phyloP scores from a whole-genome alignment of 1,284 basidiomycete genomes.

The Xanthoconium separans region DNA sequence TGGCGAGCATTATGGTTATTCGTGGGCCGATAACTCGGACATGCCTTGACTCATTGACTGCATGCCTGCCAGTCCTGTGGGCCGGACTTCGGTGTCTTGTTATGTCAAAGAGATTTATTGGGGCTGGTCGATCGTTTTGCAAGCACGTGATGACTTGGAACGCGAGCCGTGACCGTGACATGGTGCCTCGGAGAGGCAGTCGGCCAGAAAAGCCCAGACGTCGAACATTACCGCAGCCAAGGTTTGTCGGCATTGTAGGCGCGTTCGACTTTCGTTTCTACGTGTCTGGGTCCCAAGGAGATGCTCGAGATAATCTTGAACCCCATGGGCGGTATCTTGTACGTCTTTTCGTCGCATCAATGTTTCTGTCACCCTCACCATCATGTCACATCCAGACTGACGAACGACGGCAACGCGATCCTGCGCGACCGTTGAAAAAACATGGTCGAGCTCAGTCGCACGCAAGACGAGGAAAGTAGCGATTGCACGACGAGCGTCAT shows the following conservation, averaged over 20 bases:
- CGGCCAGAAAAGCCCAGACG: slow-evolving; percentile 94
- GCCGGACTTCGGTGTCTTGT: too few species aligned
- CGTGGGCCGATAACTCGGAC: too few species aligned
- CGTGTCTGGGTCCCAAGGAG: slow-evolving; percentile 93
- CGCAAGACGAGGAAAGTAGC: slow-evolving; percentile 98
- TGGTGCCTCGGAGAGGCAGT: too few species aligned
- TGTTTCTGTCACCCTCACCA: background rate
- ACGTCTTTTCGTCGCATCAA: slow-evolving; percentile 34
- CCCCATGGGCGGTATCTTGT: slow-evolving; percentile 97
- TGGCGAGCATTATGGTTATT: too few species aligned
- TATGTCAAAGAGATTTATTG: too few species aligned
- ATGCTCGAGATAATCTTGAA: slow-evolving; percentile 99
- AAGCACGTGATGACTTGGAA: too few species aligned
- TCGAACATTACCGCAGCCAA: slow-evolving; percentile 98
- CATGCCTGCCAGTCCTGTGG: too few species aligned
- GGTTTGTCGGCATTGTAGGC: too few species aligned
- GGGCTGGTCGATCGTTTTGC: too few species aligned
- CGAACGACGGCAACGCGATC: slow-evolving; percentile 98
- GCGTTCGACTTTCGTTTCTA: slow-evolving; percentile 37
- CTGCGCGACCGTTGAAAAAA: slow-evolving; percentile 97
- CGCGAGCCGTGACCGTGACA: too few species aligned
- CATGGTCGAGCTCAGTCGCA: slow-evolving; percentile 97
- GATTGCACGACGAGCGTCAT: slow-evolving; percentile 99
- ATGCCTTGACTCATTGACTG: too few species aligned
- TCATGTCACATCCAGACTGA: slow-evolving; percentile 57